Conservation (phyloP, 768 basidiomycete species). For the Tylopilus rubrobrunneus region DNA sequence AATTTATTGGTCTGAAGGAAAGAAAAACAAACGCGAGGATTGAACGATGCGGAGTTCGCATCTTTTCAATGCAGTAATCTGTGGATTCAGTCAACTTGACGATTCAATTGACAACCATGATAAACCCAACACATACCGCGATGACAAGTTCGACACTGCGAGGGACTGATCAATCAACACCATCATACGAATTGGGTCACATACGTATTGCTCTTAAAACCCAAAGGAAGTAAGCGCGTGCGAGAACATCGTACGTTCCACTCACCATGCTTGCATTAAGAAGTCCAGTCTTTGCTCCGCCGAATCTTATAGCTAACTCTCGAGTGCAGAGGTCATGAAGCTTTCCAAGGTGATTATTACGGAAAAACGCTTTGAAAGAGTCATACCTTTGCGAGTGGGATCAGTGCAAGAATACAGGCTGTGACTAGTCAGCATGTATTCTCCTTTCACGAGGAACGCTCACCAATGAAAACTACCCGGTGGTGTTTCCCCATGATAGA, state of each 20-base stretch:
- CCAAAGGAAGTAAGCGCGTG: conserved; percentile 2
- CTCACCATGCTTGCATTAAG: conserved; percentile 78
- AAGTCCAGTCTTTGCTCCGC: conserved; percentile 72
- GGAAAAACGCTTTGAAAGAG: not conserved
- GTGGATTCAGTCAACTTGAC: not conserved
- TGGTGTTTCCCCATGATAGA: conserved; percentile 45
- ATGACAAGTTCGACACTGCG: conserved; percentile 63
- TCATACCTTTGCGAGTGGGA: conserved; percentile 72
- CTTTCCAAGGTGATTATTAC: conserved; percentile 31
- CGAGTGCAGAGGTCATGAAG: conserved; percentile 74
- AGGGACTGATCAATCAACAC: not conserved
- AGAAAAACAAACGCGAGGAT: conserved; percentile 55
- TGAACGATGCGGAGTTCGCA: conserved; percentile 84
- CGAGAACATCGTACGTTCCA: not conserved
- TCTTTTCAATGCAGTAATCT: conserved; percentile 74
- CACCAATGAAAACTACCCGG: conserved; percentile 60
- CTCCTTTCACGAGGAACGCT: conserved; percentile 20
- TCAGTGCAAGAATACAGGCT: conserved; percentile 68
- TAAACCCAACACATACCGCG: conserved; percentile 47
- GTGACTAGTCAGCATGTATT: not conserved
- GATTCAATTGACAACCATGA: not conserved
- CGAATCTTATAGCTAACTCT: conserved; percentile 71
- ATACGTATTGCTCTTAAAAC: conserved; percentile 61
- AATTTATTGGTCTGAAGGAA: not conserved
- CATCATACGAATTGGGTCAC: conserved; percentile 23